A percentile compares a stretch with the other conserved stretches of the same genome.
Conservation (phyloP, 345 rosid genomes). For the Pugionium dolabratum region DNA sequence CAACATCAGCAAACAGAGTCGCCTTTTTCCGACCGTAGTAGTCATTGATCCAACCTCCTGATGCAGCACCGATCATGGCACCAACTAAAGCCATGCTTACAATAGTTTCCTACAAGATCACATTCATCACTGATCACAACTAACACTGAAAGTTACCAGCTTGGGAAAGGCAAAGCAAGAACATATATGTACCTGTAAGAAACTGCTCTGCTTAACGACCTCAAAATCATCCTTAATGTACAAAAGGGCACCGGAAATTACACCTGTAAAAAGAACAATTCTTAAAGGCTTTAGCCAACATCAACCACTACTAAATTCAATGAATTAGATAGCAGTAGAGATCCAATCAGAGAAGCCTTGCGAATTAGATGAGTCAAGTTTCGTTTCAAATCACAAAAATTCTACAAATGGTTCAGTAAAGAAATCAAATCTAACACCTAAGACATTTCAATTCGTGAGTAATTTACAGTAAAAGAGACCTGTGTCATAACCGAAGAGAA, state of each 20-base stretch:
- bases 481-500: constrained; percentile 94
- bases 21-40: constrained; percentile 91
- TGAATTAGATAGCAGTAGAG: background rate
- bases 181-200: constrained; percentile 63
- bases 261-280: constrained; percentile 53
- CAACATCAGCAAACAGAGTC: constrained; percentile 74
- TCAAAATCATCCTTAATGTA: constrained; percentile 93
- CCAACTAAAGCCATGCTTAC: constrained; percentile 99
- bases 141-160: background rate
- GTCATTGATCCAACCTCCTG: constrained; percentile 97
- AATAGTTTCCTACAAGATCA: constrained; percentile 79
- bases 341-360: background rate
- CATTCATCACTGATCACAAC: constrained; percentile 8
- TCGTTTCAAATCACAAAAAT: background rate
- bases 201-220: constrained; percentile 72
- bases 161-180: constrained; percentile 41
- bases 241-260: constrained; percentile 93
- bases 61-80: constrained; percentile 90
- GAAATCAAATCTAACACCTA: constrained; percentile 2
- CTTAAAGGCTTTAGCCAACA: no score
- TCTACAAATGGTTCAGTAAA: background rate
- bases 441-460: constrained; percentile 18
- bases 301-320: background rate
- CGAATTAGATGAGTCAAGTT: background rate
- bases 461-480: constrained; percentile 42